Base-by-base conservation (phyloP, 352 stramenopile genomes). In the Phytophthora citrophthora region DNA sequence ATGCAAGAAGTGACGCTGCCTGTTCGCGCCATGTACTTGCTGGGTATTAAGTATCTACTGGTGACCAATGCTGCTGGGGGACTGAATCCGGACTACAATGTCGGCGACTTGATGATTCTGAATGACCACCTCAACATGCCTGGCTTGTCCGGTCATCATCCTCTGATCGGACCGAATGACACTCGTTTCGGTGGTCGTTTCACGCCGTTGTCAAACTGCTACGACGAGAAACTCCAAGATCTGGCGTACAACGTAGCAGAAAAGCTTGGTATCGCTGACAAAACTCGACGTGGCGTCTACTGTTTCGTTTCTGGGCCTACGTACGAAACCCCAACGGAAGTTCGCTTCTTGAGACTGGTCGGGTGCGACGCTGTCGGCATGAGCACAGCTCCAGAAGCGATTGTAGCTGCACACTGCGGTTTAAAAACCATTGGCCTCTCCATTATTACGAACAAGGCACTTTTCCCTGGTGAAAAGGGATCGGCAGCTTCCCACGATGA, bases 21-120 rank as follows among this genome's bases (percentile, higher is more conserved):
- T 15, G 93, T 98, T 39, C 86, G 88, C 32, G 83, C 98, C 45
- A 98, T 99, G 88, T 88, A 95, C 64, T 86, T 97, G 43, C 71
- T 99, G 6, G 90, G 92, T 52, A 95, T 98, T 56, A 91, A 98
- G 64, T 86, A 98, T 38, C 76, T 99, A 24, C 79, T 99, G 55
- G 82, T 99, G 24, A 99, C 97, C 13, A 99, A 99, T 74, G 97
- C 97, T 4, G 95, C 96, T 1, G 96, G 97, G 7, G 95, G 93
- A 27, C 67, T 99, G 31, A 98, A 98, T 73, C 75, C 79, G 0
- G 61, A 83, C 38, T 98, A 93, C 64, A 91, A 96, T 31, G 89
- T 99, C 16, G 96, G 97, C 38, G 95, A 99, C 77, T 84, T 99
- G 31, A 97, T 98, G 68, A 87, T 97, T 70, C 50, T 99, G 70